A percentile compares a stretch with the other conserved stretches of the same genome.
phyloP scores from a whole-genome alignment of 139 green algal genomes.

The Chlamydomonas sphaeroides region DNA sequence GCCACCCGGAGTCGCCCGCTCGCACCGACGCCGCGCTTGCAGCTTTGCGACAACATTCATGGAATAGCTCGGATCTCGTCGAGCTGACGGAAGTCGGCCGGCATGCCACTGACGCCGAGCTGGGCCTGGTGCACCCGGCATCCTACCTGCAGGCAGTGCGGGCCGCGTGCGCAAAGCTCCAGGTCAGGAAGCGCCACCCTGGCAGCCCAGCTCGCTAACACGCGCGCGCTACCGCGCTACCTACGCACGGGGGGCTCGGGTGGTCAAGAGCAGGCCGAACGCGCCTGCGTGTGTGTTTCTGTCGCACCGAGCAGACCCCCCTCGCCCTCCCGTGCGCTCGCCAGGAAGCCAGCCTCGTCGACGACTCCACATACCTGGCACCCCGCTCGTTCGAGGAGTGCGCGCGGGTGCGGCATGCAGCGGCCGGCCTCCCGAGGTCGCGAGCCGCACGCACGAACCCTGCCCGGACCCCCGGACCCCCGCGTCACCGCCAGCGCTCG shows the following conservation, averaged over 20 bases:
- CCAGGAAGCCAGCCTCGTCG: slow-evolving; percentile 50
- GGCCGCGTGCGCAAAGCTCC: slow-evolving; percentile 28
- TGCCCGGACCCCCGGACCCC: no score
- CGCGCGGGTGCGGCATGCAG: slow-evolving; percentile 17
- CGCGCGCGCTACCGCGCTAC: no score
- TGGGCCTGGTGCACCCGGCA: slow-evolving; percentile 65
- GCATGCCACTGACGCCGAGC: slow-evolving; percentile 21
- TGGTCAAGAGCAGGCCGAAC: background rate
- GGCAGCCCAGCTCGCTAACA: no score
- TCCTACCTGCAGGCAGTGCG: slow-evolving; percentile 54
- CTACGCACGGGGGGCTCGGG: background rate
- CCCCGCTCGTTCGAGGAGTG: slow-evolving; percentile 45
- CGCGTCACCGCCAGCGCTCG: background rate
- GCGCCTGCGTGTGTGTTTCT: background rate
- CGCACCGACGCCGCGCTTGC: slow-evolving; percentile 64
- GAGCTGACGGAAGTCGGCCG: background rate
- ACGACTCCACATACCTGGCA: slow-evolving; percentile 58
- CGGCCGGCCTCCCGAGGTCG: no score
- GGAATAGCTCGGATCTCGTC: background rate
- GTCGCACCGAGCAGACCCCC: background rate
- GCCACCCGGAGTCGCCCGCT: slow-evolving; percentile 68
- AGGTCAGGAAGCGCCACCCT: no score
- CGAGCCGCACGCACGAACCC: background rate
- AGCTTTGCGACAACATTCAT: slow-evolving; percentile 26
- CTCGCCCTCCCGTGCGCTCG: slow-evolving; percentile 10